These are phyloP conservation scores for Mycena capillaripes DNA, from an alignment of 768 basidiomycete species.

Conservation along the genomic window DNA sequence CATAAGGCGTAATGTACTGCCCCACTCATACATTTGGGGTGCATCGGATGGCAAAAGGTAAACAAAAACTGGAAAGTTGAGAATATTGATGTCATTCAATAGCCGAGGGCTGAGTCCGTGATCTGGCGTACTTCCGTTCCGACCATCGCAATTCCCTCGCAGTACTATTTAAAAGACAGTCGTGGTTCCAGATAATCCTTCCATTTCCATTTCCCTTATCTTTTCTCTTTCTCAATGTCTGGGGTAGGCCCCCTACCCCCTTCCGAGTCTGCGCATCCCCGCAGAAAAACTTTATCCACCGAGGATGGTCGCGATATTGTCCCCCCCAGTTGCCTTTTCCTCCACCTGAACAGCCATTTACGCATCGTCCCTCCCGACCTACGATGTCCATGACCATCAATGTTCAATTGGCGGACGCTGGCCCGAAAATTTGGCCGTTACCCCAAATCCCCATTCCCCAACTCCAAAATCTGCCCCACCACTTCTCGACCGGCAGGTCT, in stretches of 20 bases:
- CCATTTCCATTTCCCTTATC: neutral
- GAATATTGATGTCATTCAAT: no score
- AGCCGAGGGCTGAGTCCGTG: neutral
- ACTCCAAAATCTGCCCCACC: constrained; percentile 30
- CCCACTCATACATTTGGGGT: no score
- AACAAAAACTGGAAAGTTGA: no score
- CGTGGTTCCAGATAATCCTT: neutral
- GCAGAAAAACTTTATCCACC: constrained; percentile 13
- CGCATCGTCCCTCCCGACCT: neutral
- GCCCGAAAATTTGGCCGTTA: constrained; percentile 26
- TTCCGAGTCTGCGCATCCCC: neutral
- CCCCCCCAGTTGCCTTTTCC: constrained; percentile 25
- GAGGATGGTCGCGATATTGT: constrained; percentile 21
- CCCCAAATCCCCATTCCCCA: constrained; percentile 30
- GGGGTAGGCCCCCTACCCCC: neutral
- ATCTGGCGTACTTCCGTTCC: neutral
- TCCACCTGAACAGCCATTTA: neutral
- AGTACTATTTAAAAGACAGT: neutral
- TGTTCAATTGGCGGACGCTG: constrained; percentile 23
- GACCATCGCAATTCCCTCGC: neutral
- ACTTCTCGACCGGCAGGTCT: neutral
- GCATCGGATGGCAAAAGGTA: no score
- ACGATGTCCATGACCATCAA: constrained; percentile 28
- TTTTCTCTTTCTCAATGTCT: neutral
- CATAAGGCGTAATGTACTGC: no score